Conservation (phyloP, 768 basidiomycete species). For the Boletus sp. region DNA sequence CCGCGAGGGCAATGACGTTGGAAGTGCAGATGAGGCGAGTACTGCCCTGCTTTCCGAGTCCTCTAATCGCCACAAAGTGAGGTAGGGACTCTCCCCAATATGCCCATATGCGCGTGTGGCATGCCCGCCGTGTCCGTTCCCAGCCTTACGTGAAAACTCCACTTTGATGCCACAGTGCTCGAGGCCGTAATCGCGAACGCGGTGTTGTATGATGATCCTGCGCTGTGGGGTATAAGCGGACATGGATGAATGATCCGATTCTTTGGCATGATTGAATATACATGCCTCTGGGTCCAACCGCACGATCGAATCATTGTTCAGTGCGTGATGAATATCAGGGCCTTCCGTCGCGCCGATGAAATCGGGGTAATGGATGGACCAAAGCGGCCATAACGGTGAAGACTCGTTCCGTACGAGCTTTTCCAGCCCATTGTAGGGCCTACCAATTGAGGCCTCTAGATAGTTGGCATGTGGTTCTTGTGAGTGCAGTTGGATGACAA, state of each 20-base stretch:
- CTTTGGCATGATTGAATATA: not conserved
- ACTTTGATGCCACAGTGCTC: constrained; percentile 17
- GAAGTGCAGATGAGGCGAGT: constrained; percentile 8
- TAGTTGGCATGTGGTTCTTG: not conserved
- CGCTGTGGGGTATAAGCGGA: constrained; percentile 4
- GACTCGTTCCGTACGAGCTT: constrained; percentile 24
- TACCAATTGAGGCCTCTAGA: constrained; percentile 13
- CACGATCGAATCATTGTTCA: constrained; percentile 21
- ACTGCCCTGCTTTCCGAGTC: constrained; percentile 1
- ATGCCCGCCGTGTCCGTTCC: constrained; percentile 1
- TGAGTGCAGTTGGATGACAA: constrained; percentile 8
- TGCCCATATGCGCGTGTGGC: constrained; percentile 12
- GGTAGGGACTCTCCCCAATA: constrained; percentile 13
- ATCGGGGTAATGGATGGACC: constrained; percentile 20
- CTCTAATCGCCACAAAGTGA: constrained; percentile 20
- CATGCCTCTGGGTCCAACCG: constrained; percentile 18
- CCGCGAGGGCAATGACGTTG: constrained; percentile 6
- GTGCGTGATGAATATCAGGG: constrained; percentile 1
- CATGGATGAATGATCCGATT: not conserved
- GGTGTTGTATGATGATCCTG: constrained; percentile 19
- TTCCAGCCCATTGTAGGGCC: constrained; percentile 24
- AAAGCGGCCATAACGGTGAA: constrained; percentile 27
- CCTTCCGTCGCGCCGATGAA: constrained; percentile 18
- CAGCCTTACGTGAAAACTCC: constrained; percentile 1
- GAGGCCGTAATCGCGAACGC: constrained; percentile 24